Evolutionary conservation across 139 green algal genomes (phyloP).

Genomic region (Coelastrella sp.): DNA sequence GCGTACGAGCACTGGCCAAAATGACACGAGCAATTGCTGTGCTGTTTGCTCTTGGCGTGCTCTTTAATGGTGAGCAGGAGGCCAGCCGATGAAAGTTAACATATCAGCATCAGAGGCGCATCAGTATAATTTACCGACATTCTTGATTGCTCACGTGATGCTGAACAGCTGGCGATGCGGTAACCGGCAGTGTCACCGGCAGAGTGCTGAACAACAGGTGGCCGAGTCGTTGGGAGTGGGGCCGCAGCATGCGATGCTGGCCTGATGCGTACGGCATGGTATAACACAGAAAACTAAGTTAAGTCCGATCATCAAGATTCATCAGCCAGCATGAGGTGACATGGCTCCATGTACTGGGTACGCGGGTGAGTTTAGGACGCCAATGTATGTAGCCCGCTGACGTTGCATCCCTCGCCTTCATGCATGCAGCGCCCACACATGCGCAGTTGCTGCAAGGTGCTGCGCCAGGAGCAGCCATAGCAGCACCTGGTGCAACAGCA

Average conservation of each 20-base stretch:
- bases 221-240: constrained; percentile 25
- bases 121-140: neutral
- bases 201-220: neutral
- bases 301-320: no score
- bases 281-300: no score
- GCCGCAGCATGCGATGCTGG: neutral
- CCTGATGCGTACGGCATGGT: no score
- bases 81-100: neutral
- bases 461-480: neutral
- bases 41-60: constrained; percentile 1
- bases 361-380: neutral
- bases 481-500: constrained; percentile 8
- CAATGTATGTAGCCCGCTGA: neutral
- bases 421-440: constrained; percentile 20
- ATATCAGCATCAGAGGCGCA: neutral
- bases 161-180: neutral
- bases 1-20: neutral
- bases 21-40: constrained; percentile 8
- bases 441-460: constrained; percentile 21
- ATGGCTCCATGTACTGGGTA: no score
- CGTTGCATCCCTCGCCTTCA: neutral
- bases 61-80: constrained; percentile 6
- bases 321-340: no score
- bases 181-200: neutral
- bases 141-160: neutral